Base-by-base conservation (phyloP, 306 rosid genomes). In the Casuarina equisetifolia region DNA sequence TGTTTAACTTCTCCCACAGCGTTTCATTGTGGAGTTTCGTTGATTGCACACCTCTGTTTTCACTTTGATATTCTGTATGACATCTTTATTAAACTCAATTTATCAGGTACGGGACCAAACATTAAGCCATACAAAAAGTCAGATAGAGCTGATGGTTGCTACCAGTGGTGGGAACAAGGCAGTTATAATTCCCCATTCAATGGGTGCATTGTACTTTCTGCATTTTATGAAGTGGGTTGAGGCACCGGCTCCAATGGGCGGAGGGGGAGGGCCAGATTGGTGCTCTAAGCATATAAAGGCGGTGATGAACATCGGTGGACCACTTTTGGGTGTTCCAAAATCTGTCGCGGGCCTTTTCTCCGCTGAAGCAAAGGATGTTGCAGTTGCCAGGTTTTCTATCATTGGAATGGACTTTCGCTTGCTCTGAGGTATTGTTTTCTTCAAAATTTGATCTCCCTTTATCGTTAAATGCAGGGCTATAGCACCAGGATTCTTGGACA, bases 161-260 rank as follows among this genome's bases (percentile, higher is more conserved):
- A 85, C 88, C 4, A 82, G 76, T 72, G 78, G 88, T 75, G 78
- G 88, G 66, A 73, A 76, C 2, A 85, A 73, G 76, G 88, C 88
- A n/a, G 83, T 85, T 67, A 82, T 85, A 44, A 44, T 85, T 54
- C 88, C 88, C 2, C 88, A 85, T 79, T 85, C 88, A 7, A 85
- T 85, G 88, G 88, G 88, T 45, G 88, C 76, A 50, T 69, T 85
- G 50, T 85, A 85, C 76, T 85, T 85, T 74, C 69, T 85, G 68
- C 88, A 85, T 76, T 92, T 92, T 63, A 86, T 92, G 93, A 92
- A 92, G 78, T 92, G 97, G 97, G 97, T 90, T 76, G 96, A 92
- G 81, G 92, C 92, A 78, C 97, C 97, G 36, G 91, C 88, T 72
- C 97, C 97, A 59, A 80, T 85, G 85, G 88, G 88, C 53, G 88